Evolutionary conservation across 1,284 basidiomycete genomes (phyloP), one percentile per base, ranked within the genome.

Genomic region (Austroboletus niveus): DNA sequence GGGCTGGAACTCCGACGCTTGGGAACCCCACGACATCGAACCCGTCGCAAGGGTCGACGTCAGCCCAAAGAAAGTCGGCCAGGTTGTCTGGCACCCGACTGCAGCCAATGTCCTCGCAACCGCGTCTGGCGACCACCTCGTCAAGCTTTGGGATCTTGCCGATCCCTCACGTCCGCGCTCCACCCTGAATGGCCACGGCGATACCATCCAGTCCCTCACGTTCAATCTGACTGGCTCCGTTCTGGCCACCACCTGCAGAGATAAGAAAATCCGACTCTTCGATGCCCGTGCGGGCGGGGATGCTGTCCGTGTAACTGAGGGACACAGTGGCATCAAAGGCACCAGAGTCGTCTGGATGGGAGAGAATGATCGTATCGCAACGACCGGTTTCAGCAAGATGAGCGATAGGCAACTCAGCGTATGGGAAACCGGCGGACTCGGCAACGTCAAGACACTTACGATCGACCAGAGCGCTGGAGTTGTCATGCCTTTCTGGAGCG

Each of bases 401-500:
- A 92, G 89, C 45, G 93, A 97, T 69, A 80, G 95, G 10, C 94
- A 98, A 71, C 79, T 95, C 52, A 81, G 79, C 53, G 73, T 98
- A 40, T 96, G 93, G 93, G 92, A 96, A 64, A 82, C 88, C 1
- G 80, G 83, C 4, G 77, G 82, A 20, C 69, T 96, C 53, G 75
- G 68, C 43, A 90, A 83, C 66, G 61, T 94, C 59, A 93, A 93
- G 74, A 92, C 83, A 53, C 75, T 84, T 49, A 80, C 77, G 22
- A 77, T 96, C 56, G 94, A 97, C 71, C 92, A 94, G 69, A 89
- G 87, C 50, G 84, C 92, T 24, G 95, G 96, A 45, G 92, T 98
- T 38, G 72, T 97, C 48, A 98, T 98, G 93, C 96, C 96, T 1
- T 98, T 96, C 84, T 99, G 92, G 85, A 86, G 84, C 44, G 94